These are phyloP conservation scores for Mycena floridula DNA, from an alignment of 768 basidiomycete species.

Conservation along the genomic window DNA sequence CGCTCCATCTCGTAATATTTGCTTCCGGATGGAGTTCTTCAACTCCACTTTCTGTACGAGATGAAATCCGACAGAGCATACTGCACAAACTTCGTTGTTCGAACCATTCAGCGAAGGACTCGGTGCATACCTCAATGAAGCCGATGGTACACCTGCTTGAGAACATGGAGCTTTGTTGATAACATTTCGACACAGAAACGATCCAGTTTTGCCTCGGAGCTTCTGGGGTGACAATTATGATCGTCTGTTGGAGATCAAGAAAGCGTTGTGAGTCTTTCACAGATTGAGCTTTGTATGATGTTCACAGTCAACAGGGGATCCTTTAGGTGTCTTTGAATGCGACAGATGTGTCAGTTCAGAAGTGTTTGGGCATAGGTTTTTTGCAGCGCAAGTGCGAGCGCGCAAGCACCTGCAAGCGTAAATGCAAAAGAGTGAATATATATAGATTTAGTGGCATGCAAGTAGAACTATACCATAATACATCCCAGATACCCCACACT, in stretches of 20 bases:
- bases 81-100: neutral
- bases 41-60: neutral
- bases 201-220: slow-evolving; percentile 5
- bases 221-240: slow-evolving; percentile 9
- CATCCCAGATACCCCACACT: no score
- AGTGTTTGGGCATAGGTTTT: no score
- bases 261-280: slow-evolving; percentile 1
- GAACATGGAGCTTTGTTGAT: no score
- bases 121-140: slow-evolving; percentile 7
- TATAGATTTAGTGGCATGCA: no score
- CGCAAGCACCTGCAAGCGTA: no score
- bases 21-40: slow-evolving; percentile 4
- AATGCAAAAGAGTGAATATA: no score
- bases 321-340: slow-evolving; percentile 7
- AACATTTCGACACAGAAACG: no score
- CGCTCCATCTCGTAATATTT: slow-evolving; percentile 4
- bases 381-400: no score
- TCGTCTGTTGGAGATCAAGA: slow-evolving; percentile 6
- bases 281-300: neutral
- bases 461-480: no score
- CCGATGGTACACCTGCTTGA: no score
- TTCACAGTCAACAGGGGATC: slow-evolving; percentile 1
- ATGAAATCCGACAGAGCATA: neutral
- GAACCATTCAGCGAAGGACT: slow-evolving; percentile 6
- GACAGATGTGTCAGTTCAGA: slow-evolving; percentile 6